Evolutionary conservation across 768 basidiomycete species (phyloP).

Genomic region (Trametes meyenii): DNA sequence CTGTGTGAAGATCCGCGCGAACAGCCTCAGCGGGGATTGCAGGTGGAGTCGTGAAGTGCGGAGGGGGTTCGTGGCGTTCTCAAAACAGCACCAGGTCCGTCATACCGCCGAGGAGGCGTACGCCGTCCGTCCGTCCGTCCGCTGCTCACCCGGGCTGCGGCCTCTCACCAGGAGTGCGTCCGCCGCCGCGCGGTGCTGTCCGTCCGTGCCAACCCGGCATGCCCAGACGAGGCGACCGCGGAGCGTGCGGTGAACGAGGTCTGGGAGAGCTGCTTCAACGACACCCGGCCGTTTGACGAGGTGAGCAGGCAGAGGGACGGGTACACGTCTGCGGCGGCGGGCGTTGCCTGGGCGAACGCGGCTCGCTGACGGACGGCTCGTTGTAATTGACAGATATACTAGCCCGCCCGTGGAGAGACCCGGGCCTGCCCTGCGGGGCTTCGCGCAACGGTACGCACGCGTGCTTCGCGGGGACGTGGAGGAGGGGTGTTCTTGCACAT

Average conservation of each 20-base stretch:
- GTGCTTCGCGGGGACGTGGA: too few relatives aligned
- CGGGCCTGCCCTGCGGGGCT: too few relatives aligned
- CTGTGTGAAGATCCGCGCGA: slow-evolving; percentile 82
- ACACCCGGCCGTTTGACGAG: slow-evolving; percentile 98
- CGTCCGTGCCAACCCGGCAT: slow-evolving; percentile 78
- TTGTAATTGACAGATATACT: slow-evolving; percentile 22
- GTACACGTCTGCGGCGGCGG: background rate
- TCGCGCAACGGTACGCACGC: too few relatives aligned
- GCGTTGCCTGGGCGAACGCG: background rate
- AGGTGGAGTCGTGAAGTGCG: slow-evolving; percentile 79
- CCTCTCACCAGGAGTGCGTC: slow-evolving; percentile 72
- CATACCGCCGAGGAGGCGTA: slow-evolving; percentile 20
- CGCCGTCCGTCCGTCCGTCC: background rate
- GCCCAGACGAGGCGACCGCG: slow-evolving; percentile 74
- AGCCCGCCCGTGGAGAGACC: background rate
- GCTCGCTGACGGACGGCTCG: background rate
- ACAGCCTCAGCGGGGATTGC: slow-evolving; percentile 93
- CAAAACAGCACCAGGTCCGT: slow-evolving; percentile 91
- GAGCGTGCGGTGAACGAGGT: slow-evolving; percentile 94
- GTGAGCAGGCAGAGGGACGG: slow-evolving; percentile 39
- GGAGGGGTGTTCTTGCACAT: background rate
- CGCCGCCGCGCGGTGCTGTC: slow-evolving; percentile 85
- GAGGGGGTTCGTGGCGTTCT: slow-evolving; percentile 76
- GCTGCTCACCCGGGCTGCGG: background rate
- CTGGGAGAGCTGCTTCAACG: slow-evolving; percentile 94